A percentile compares a stretch with the other conserved stretches of the same genome.
These are phyloP conservation scores for Coccomyxa subellipsoidea DNA, from an alignment of 163 green algal species.

Conservation along the genomic window DNA sequence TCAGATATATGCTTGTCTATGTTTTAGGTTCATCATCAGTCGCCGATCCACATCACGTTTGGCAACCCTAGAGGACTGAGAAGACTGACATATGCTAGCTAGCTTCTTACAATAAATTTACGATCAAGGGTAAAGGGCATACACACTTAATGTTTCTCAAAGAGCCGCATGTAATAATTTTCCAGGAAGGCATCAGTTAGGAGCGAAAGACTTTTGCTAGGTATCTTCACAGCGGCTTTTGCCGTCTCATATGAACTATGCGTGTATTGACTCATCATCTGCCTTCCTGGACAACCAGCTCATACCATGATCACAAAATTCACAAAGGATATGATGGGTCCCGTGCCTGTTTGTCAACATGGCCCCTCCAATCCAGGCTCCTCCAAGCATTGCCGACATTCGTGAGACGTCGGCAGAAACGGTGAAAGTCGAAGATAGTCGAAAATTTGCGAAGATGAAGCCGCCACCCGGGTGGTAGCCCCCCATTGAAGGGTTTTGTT, in stretches of 20 bases:
- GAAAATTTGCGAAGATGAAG: background rate
- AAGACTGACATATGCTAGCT: no score
- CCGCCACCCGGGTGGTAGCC: no score
- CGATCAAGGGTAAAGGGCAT: no score
- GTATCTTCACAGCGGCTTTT: background rate
- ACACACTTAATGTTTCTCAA: no score
- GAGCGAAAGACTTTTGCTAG: constrained; percentile 11
- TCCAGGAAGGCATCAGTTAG: constrained; percentile 6
- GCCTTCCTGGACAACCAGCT: background rate
- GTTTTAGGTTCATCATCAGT: background rate
- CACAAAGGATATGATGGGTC: background rate
- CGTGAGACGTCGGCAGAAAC: background rate
- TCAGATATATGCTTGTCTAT: constrained; percentile 11
- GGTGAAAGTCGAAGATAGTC: background rate
- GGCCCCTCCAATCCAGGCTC: background rate
- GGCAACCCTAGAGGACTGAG: no score
- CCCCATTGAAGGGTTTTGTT: no score
- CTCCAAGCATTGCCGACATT: background rate
- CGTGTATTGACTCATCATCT: constrained; percentile 11
- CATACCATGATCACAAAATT: background rate
- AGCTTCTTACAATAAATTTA: no score
- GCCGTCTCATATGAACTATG: constrained; percentile 1
- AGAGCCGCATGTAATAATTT: no score
- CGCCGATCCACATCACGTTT: no score
- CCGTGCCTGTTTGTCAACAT: background rate